A percentile compares a stretch with the other conserved stretches of the same genome.
phyloP scores from a whole-genome alignment of 2,329 filamentous ascomycete species.

The Pseudogymnoascus verrucosus region DNA sequence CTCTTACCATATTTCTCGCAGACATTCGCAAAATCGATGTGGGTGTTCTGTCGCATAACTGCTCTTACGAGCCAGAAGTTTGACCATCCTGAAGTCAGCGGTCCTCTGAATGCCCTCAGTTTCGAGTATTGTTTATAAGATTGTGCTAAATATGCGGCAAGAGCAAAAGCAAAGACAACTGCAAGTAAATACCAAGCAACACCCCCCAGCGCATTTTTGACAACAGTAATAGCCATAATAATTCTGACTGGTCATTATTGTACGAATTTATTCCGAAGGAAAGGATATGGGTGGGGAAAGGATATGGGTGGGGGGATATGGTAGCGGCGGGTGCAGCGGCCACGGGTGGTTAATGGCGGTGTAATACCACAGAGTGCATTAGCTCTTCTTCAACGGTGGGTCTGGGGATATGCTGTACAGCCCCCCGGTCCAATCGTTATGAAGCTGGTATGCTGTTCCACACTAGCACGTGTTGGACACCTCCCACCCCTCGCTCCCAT shows the following conservation, averaged over 20 bases:
- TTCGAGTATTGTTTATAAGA: neutral
- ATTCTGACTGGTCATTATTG: neutral
- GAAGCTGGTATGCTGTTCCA: neutral
- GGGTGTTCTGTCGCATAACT: neutral
- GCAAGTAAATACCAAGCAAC: neutral
- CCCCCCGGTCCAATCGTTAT: too few species aligned
- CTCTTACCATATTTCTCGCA: slow-evolving; percentile 7
- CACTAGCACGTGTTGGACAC: neutral
- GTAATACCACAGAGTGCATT: neutral
- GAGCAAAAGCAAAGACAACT: neutral
- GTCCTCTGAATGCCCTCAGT: neutral
- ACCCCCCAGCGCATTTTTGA: neutral
- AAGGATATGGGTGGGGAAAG: too few species aligned
- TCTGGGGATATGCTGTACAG: too few species aligned
- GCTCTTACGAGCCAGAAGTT: slow-evolving; percentile 3
- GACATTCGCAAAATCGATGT: slow-evolving; percentile 6
- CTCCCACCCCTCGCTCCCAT: neutral
- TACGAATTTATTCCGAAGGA: neutral
- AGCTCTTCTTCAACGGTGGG: neutral
- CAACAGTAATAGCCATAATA: neutral
- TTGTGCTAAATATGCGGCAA: neutral
- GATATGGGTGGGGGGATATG: neutral
- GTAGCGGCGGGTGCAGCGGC: neutral
- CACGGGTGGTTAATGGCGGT: neutral
- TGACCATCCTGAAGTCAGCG: neutral